phyloP scores from a whole-genome alignment of 352 stramenopile species.

The Phytopythium boreale region DNA sequence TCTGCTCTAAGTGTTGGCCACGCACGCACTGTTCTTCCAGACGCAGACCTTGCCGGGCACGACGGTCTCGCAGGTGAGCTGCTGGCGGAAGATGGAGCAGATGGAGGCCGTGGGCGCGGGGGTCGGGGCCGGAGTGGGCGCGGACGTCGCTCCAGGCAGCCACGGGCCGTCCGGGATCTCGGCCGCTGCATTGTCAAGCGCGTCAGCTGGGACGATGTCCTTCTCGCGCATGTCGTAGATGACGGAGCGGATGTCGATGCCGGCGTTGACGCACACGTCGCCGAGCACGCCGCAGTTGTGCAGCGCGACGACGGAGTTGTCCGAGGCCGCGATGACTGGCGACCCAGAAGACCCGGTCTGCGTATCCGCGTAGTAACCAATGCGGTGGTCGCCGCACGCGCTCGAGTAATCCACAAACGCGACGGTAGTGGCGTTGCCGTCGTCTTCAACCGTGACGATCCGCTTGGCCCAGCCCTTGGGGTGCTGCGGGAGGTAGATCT shows the following conservation, averaged over 20 bases:
- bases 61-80: conserved; percentile 27
- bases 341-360: conserved; percentile 38
- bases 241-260: conserved; percentile 30
- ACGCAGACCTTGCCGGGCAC: conserved; percentile 23
- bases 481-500: conserved; percentile 54
- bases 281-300: conserved; percentile 41
- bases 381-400: conserved; percentile 25
- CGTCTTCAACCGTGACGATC: conserved; percentile 25
- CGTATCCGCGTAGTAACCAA: conserved; percentile 46
- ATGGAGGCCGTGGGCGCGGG: conserved; percentile 22
- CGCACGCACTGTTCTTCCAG: conserved; percentile 14
- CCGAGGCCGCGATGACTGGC: conserved; percentile 29
- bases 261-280: conserved; percentile 25
- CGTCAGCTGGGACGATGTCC: conserved; percentile 19
- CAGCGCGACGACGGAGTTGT: conserved; percentile 45
- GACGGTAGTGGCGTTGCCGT: conserved; percentile 17
- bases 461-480: conserved; percentile 31
- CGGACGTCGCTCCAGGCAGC: conserved; percentile 17
- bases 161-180: conserved; percentile 21
- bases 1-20: conserved; percentile 13
- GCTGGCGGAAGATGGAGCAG: conserved; percentile 24
- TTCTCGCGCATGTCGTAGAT: conserved; percentile 27
- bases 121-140: conserved; percentile 23
- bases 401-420: conserved; percentile 17
- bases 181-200: conserved; percentile 18